Conservation (phyloP, 2,329 filamentous ascomycete genomes). For the Fusarium sp. region DNA sequence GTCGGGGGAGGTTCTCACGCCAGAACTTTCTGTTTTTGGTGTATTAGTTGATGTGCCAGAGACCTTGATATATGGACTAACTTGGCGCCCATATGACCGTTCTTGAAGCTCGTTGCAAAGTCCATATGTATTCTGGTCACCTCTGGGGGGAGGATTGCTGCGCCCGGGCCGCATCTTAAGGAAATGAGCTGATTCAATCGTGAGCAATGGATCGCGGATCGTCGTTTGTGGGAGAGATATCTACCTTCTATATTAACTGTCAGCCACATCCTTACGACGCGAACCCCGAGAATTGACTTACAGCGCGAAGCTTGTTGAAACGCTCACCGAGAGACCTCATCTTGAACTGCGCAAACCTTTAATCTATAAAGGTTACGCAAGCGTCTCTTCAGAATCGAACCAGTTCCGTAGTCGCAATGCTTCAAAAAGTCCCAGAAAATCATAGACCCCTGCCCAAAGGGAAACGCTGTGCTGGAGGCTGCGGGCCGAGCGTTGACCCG, state of each 20-base stretch:
- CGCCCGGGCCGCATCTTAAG: conserved; percentile 84
- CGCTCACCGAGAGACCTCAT: conserved; percentile 68
- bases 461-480: conserved; percentile 21
- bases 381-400: conserved; percentile 18
- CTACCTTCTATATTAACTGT: conserved; percentile 55
- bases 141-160: conserved; percentile 80
- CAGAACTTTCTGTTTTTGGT: conserved; percentile 79
- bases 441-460: conserved; percentile 31
- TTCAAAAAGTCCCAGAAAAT: conserved; percentile 47
- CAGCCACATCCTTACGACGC: conserved; percentile 17
- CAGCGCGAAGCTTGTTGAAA: conserved; percentile 77
- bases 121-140: conserved; percentile 80
- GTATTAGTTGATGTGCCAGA: conserved; percentile 11
- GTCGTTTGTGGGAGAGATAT: conserved; percentile 23
- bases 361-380: conserved; percentile 28
- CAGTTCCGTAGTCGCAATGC: conserved; percentile 27
- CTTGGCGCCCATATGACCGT: conserved; percentile 79
- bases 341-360: conserved; percentile 35
- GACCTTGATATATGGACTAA: conserved; percentile 51
- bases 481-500: conserved; percentile 45
- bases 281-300: conserved; percentile 55
- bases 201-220: conserved; percentile 39
- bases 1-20: conserved; percentile 79
- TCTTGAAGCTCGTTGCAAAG: conserved; percentile 69
- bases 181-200: conserved; percentile 68